Evolutionary conservation across 2,329 filamentous ascomycete genomes (phyloP), one percentile per base, ranked within the genome.

Genomic region (Colletotrichum coccodes): DNA sequence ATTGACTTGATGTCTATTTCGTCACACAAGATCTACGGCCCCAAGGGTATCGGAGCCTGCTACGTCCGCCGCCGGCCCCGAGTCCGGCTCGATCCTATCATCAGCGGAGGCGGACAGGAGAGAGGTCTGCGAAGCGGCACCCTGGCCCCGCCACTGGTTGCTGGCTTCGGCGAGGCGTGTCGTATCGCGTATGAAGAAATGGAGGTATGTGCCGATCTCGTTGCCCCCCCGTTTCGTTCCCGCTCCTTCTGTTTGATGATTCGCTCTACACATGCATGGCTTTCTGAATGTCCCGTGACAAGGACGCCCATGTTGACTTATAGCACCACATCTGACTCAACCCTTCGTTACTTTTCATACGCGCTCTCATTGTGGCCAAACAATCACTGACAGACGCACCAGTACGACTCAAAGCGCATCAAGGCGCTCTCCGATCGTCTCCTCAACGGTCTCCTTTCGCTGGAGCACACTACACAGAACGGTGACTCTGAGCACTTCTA

Each of bases 1-100:
- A 92, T 99, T 72, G 96, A 99, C 79, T 84, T 99, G 77, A 98
- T 99, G 95, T 98, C 95, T 34, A 98, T 99, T 70, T 98, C 96
- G 9, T 95, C 94, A 34, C 96, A 99, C 84, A 99, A 99, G 83
- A 97, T 99, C 62, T 99, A 99, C 78, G 96, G 96, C 30, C 96
- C 96, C 61, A 99, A 97, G 86, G 96, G 96, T 38, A 93, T 99
- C 65, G 96, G 96, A 68, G 96, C 96, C 67, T 99, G 96, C 83
- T 99, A 95, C 77, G 94, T 99, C 56, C 92, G 96, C 76, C 90
- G 96, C 83, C 89, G 96, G 66, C 96, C 96, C 2, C 91, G 95
- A 79, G 96, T 99, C 73, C 93, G 96, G 81, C 85, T 99, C 66
- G 96, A 99, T 68, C 96, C 96, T 58, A 92, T 99, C 78, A 99